Base-by-base conservation (phyloP, 208 protist genomes). In the Leishmania tropica region DNA sequence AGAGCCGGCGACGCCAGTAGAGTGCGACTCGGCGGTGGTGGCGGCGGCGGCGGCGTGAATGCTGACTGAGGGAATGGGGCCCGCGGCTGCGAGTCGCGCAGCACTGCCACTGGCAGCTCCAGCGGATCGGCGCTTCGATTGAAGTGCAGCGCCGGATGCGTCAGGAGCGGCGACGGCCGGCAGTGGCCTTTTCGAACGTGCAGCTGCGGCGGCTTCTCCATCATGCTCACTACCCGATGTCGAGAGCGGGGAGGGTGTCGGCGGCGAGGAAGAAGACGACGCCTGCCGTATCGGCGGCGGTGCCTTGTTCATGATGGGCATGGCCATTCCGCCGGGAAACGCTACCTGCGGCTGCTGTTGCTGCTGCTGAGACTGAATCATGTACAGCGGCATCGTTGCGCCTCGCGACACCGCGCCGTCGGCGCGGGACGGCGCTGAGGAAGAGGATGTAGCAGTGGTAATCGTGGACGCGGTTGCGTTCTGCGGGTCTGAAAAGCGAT, bases 181-280 rank as follows among this genome's bases (percentile, higher is more conserved):
- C 31, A n/a, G 48, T 21, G 75, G 31, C 37, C 3, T 45, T 7
- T 21, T 31, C 11, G 21, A 2, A 40, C 8, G 28, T 45, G 53
- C 53, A 35, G 54, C 37, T 1, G 17, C 54, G 0, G 19, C 75
- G 21, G 15, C 47, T 24, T 15, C 48, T 40, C 47, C 17, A 5
- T 7, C 19, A 1, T 54, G 48, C 2, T 74, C 76, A 48, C 82
- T 85, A 47, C 45, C 78, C 19, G 83, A 81, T 0, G 83, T 81
- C 1, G 74, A 80, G 0, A 82, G 78, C 21, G 78, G 72, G 1
- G 83, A 82, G 0, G 83, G 78, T 6, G 83, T 86, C 2, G 83
- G 78, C 5, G 78, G 78, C 1, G 77, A 81, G 3, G 78, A 82
- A 13, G 74, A 82, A 11, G 83, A 70, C 2, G 76, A 54, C 13